Base-by-base conservation (phyloP, 208 protist genomes). In the Novymonas esmeraldas region DNA sequence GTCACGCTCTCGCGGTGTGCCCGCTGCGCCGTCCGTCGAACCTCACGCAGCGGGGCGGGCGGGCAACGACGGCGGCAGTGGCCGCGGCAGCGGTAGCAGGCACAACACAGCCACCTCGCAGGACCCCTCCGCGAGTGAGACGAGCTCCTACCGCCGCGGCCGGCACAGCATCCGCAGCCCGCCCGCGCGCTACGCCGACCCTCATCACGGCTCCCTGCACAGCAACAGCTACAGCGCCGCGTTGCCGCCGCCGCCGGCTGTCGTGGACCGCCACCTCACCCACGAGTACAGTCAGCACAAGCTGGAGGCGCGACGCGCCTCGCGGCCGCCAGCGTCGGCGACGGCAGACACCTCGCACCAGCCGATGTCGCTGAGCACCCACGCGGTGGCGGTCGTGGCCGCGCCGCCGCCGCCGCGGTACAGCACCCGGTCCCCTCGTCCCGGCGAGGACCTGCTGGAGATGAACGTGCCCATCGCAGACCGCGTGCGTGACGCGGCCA, bases 381-480 rank as follows among this genome's bases (percentile, higher is more conserved):
- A 64, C 62, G 6, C 26, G 0, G 20, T 42, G 20, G 39, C 36
- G 9, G 5, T 56, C 7, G 60, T 55, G 20, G 31, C 20, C 2
- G 18, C 55, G 6, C 63, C 64, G 28, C 60, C 68, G 18, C 44
- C 45, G 3, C 66, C 56, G 36, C 55, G 68, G 49, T 75, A 77
- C 72, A 79, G 68, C 50, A 61, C 44, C 55, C 70, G 63, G 62
- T 58, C 63, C 4, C 60, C 72, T 14, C 67, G 62, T 57, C 57
- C 22, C 39, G 42, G 31, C 36, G 70, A 70, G 22, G 69, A 74
- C 33, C 60, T 41, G n/a, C 57, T 74, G 34, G 68, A 74, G 44
- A 74, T 74, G 68, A 58, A 60, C 60, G 55, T 38, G 14, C 68
- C 68, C n/a, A 74, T 63, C 20, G 68, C 68, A 1, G 52, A 67